These are phyloP conservation scores for Aspergillus niger DNA, from an alignment of 2,329 filamentous ascomycete species.

Conservation along the genomic window DNA sequence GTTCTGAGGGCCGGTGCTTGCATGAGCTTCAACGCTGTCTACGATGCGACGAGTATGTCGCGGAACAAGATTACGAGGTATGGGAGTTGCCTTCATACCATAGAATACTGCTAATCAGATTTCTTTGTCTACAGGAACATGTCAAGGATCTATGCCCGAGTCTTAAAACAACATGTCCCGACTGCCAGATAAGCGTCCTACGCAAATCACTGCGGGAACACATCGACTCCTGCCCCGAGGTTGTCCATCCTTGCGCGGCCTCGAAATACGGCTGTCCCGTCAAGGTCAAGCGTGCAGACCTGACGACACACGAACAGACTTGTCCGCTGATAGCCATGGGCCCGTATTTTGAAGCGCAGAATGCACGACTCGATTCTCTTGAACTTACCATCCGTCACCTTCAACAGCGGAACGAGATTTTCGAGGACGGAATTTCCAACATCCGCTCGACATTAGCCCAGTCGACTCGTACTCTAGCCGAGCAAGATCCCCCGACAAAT, in stretches of 20 bases:
- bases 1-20: slow-evolving; percentile 52
- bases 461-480: slow-evolving; percentile 26
- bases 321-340: slow-evolving; percentile 55
- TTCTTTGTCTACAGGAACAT: slow-evolving; percentile 33
- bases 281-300: slow-evolving; percentile 39
- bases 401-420: slow-evolving; percentile 50
- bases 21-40: slow-evolving; percentile 57
- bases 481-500: slow-evolving; percentile 14
- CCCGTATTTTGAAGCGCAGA: slow-evolving; percentile 48
- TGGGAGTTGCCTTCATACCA: not conserved
- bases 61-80: slow-evolving; percentile 58
- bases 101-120: not conserved
- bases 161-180: slow-evolving; percentile 38
- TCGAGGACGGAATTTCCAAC: slow-evolving; percentile 48
- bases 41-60: slow-evolving; percentile 55
- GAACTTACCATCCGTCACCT: slow-evolving; percentile 48
- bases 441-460: slow-evolving; percentile 43
- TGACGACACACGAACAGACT: slow-evolving; percentile 47
- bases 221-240: slow-evolving; percentile 40
- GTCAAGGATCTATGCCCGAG: slow-evolving; percentile 40
- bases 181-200: slow-evolving; percentile 38
- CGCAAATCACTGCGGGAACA: slow-evolving; percentile 40
- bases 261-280: slow-evolving; percentile 48
- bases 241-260: slow-evolving; percentile 39
- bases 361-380: slow-evolving; percentile 46